Evolutionary conservation across 2,329 filamentous ascomycete species (phyloP), one percentile per base, ranked within the genome.

Genomic region (Sodiomyces alkalinus): DNA sequence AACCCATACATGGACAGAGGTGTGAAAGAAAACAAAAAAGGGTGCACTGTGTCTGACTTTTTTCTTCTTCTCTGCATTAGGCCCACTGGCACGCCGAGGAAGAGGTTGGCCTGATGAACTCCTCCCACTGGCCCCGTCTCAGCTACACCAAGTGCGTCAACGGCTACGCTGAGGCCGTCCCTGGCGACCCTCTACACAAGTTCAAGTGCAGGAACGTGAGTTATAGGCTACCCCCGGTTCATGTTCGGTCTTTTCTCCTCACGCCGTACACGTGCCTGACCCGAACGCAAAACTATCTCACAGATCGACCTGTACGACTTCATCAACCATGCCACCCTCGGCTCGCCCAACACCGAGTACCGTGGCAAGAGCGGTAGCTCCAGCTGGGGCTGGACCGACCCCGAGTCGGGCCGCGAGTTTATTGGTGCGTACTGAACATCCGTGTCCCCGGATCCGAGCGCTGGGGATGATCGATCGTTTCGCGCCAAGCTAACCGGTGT

Each of bases 261-360:
- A 3, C 15, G n/a, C 14, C 10, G 4, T 21, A 12, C 8, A 4
- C 15, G 14, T 25, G 15, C n/a, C 23, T 25, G 23, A 25, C 14
- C n/a, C n/a, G n/a, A n/a, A n/a, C n/a, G n/a, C n/a, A n/a, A n/a
- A n/a, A n/a, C n/a, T n/a, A n/a, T 10, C 9, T 7, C 7, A 15
- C 28, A 38, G 50, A 52, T 64, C 17, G 62, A 68, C 36, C 51
- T 66, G n/a, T 60, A 64, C 39, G 58, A 65, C 41, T 68, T 69
- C 44, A 49, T 60, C 30, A 56, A 53, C 25, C 64, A 69, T 39
- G 52, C 55, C 5, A 53, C 58, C 25, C 52, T 68, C 4, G 64
- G 63, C 7, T 60, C 55, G 34, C 34, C 37, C 38, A 39, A 34
- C n/a, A 16, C 19, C 19, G 32, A 39, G 28, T 33, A 29, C 21